phyloP scores from a whole-genome alignment of 2,329 filamentous ascomycete genomes.

The Alternaria angustiovoidea region DNA sequence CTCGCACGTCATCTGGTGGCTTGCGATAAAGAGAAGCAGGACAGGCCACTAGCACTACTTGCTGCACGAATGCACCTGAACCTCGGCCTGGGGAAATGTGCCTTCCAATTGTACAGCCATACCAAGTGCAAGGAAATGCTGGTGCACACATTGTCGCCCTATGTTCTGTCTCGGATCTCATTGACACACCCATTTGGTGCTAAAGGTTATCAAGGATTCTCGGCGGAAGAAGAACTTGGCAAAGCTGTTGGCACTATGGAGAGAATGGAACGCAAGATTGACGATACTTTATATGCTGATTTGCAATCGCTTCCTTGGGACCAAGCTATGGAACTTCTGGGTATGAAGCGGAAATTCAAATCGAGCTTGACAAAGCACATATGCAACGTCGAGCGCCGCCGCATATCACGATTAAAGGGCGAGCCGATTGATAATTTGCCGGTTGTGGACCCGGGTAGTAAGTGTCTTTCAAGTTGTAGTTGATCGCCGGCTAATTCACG shows the following conservation, averaged over 20 bases:
- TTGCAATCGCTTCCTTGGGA: slow-evolving; percentile 41
- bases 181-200: slow-evolving; percentile 45
- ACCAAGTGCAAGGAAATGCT: slow-evolving; percentile 47
- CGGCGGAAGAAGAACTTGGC: slow-evolving; percentile 39
- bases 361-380: slow-evolving; percentile 44
- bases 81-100: slow-evolving; percentile 41
- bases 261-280: slow-evolving; percentile 39
- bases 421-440: slow-evolving; percentile 30
- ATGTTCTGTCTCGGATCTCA: slow-evolving; percentile 43
- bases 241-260: slow-evolving; percentile 39
- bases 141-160: slow-evolving; percentile 42
- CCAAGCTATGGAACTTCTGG: slow-evolving; percentile 34
- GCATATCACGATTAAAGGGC: slow-evolving; percentile 42
- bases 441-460: slow-evolving; percentile 30
- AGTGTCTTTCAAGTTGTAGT: neutral
- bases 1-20: slow-evolving; percentile 35
- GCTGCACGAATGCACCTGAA: slow-evolving; percentile 43
- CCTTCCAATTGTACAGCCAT: slow-evolving; percentile 39
- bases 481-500: slow-evolving; percentile 13
- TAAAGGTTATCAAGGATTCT: slow-evolving; percentile 35
- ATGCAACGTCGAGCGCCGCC: slow-evolving; percentile 41
- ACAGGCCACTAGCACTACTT: slow-evolving; percentile 41
- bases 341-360: slow-evolving; percentile 34
- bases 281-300: slow-evolving; percentile 36
- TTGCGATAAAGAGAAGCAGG: slow-evolving; percentile 34